phyloP scores from a whole-genome alignment of 2,329 filamentous ascomycete genomes.

The Thielaviopsis punctulata region DNA sequence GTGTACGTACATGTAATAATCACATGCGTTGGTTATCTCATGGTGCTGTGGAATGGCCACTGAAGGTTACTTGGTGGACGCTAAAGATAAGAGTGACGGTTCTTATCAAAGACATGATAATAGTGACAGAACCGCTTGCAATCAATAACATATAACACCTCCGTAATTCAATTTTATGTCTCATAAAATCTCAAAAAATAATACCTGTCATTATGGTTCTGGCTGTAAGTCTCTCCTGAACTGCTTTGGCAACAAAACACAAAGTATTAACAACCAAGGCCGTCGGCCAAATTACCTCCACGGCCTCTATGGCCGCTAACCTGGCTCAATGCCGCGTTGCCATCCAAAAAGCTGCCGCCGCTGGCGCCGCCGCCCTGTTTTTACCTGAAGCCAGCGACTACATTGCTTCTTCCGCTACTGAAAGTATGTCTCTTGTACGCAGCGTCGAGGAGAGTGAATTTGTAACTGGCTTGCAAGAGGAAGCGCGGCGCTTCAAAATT shows the following conservation, averaged over 20 bases:
- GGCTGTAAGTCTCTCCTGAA: background rate
- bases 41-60: no score
- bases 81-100: no score
- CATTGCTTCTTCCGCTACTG: conserved; percentile 50
- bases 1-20: no score
- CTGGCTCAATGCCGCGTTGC: conserved; percentile 10
- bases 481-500: conserved; percentile 45
- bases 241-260: no score
- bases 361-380: conserved; percentile 45
- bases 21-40: no score
- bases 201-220: background rate
- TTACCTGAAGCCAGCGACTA: conserved; percentile 87
- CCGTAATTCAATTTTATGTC: no score
- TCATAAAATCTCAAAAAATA: background rate
- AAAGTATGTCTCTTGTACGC: conserved; percentile 54
- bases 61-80: no score
- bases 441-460: conserved; percentile 52
- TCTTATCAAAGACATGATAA: no score
- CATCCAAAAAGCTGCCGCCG: conserved; percentile 3
- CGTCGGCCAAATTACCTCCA: conserved; percentile 13
- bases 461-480: conserved; percentile 53
- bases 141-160: no score
- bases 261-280: conserved; percentile 5
- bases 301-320: conserved; percentile 8
- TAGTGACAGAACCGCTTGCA: no score